Conservation (phyloP, 495 filamentous ascomycete species). For the Usnea hakonensis region DNA sequence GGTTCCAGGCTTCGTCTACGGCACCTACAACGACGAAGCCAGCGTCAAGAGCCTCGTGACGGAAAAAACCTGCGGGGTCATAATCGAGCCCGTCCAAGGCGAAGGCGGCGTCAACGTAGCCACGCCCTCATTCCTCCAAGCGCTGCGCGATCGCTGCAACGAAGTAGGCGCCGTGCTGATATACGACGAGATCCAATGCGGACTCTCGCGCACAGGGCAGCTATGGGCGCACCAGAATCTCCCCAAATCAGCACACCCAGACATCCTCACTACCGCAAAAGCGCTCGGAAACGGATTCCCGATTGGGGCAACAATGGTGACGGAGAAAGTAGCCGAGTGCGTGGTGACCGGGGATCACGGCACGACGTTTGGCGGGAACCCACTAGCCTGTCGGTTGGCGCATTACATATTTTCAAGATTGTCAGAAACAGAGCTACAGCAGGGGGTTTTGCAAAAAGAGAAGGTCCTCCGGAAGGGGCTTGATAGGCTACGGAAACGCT, state of each 20-base stretch:
- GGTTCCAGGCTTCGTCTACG: conserved; percentile 86
- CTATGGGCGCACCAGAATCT: conserved; percentile 81
- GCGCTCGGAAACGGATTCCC: conserved; percentile 95
- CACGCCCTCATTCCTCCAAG: conserved; percentile 67
- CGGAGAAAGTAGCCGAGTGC: conserved; percentile 62
- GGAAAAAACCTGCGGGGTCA: conserved; percentile 83
- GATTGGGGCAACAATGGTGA: conserved; percentile 83
- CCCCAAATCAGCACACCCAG: conserved; percentile 74
- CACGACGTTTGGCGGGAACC: conserved; percentile 95
- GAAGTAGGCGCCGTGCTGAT: conserved; percentile 84
- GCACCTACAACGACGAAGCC: conserved; percentile 72
- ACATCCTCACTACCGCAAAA: conserved; percentile 90
- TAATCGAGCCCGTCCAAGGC: conserved; percentile 95
- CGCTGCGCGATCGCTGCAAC: conserved; percentile 70
- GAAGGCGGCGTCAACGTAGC: conserved; percentile 89
- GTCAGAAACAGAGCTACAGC: conserved; percentile 55
- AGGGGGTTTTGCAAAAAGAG: conserved; percentile 55
- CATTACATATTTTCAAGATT: conserved; percentile 75
- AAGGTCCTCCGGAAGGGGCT: conserved; percentile 59
- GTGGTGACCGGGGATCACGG: conserved; percentile 93
- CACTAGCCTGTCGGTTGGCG: conserved; percentile 73
- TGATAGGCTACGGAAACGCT: conserved; percentile 52
- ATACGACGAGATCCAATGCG: conserved; percentile 96
- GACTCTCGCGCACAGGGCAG: conserved; percentile 72
- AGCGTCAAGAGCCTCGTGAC: conserved; percentile 66